These are phyloP conservation scores for Solanum hybrid DNA, from an alignment of 305 asterid genomes.

Conservation along the genomic window DNA sequence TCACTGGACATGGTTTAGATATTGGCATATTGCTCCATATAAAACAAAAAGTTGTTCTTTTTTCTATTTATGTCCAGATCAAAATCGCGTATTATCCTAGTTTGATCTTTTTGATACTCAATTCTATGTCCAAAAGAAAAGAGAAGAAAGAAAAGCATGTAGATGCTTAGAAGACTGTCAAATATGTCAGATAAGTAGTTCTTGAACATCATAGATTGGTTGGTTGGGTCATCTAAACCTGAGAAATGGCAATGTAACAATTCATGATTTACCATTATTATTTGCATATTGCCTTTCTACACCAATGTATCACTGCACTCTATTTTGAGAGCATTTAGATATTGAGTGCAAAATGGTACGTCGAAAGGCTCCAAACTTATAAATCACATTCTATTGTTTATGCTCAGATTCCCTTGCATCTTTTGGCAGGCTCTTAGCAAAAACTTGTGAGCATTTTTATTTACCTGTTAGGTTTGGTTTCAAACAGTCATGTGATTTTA, in stretches of 20 bases:
- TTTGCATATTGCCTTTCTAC: neutral
- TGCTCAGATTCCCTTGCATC: neutral
- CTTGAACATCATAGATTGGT: neutral
- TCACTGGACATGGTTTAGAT: neutral
- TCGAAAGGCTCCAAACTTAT: neutral
- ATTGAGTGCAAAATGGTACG: neutral
- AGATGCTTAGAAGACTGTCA: neutral
- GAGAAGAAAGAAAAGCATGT: neutral
- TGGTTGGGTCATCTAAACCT: neutral
- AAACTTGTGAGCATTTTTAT: neutral
- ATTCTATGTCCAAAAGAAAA: neutral
- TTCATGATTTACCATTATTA: neutral
- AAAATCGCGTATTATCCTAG: neutral
- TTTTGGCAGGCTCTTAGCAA: neutral
- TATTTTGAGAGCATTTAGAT: neutral
- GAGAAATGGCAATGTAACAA: neutral
- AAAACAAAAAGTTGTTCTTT: neutral
- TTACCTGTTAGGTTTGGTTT: neutral
- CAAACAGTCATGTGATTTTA: neutral
- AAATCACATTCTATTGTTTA: neutral
- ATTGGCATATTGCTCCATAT: neutral
- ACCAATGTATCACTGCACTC: neutral
- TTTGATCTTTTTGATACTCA: neutral
- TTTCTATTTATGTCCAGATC: neutral
- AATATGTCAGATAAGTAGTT: neutral